Base-by-base conservation (phyloP, 1,284 basidiomycete species). In the Mrakiaceae sp. region DNA sequence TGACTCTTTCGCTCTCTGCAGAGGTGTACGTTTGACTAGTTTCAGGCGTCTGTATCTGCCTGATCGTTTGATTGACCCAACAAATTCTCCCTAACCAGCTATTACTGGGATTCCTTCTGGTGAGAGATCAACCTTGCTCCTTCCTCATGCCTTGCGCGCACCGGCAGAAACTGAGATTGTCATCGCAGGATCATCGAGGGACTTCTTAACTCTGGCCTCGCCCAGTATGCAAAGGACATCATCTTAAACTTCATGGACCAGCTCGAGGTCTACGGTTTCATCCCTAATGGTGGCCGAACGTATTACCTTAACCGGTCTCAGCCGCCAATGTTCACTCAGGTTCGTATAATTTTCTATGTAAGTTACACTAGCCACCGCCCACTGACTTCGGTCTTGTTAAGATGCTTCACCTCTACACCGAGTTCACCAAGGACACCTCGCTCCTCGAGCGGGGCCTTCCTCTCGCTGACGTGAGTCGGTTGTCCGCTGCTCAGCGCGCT, bases 201-300 rank as follows among this genome's bases (percentile, higher is more conserved):
- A 47, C 78, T 95, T 47, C 78, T 96, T 55, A 79, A 87, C 71
- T 90, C 87, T 2, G 82, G 87, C 72, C 80, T 95, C 27, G 85
- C 83, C 70, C 79, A 80, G 66, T 81, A 89, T 60, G 88, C 83
- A 63, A 88, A 88, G 70, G 84, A 79, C 11, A 87, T 90, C 0
- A 78, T 94, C 44, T 83, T 88, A 70, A 94, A 95, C 78, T 93
- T 96, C 72, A 92, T 95, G 90, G 91, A 96, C 71, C 84, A 93
- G 72, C 78, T 96, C 60, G 83, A 87, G 49, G 75, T 75, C 51
- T 75, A 75, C 64, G 92, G 92, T 0, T 97, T 95, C 77, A 86
- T 97, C 69, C 92, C 92, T 2, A 97, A 96, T 72, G 93, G 93
- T 11, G 91, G 90, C 12, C 81, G 88, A 3, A 85, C 85, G 59